These are phyloP conservation scores for Podila minutissima DNA, from an alignment of 192 early-diverging fungal species.

Conservation along the genomic window DNA sequence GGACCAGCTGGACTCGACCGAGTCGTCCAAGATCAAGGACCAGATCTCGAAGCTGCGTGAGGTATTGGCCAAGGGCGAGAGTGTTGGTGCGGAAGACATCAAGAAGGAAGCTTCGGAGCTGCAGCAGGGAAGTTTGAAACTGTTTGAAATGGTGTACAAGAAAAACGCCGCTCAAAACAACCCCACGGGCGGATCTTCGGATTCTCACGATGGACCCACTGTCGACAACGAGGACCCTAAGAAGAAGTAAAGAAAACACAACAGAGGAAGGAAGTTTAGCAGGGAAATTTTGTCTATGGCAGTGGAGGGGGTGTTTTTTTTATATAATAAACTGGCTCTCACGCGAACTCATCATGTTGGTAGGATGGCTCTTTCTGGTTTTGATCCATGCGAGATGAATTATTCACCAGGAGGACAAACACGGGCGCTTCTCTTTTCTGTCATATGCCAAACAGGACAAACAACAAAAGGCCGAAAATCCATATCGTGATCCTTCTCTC, in stretches of 20 bases:
- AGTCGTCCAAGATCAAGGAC: conserved; percentile 86
- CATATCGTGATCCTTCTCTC: too few relatives aligned
- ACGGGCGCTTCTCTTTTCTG: too few relatives aligned
- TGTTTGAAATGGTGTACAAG: conserved; percentile 99
- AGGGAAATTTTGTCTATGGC: neutral
- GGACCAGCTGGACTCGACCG: conserved; percentile 89
- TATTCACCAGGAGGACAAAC: too few relatives aligned
- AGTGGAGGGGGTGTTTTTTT: neutral
- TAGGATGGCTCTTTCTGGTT: too few relatives aligned
- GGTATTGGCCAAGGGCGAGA: conserved; percentile 77
- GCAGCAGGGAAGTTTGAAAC: conserved; percentile 91
- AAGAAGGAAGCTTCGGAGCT: conserved; percentile 87
- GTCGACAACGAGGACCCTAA: conserved; percentile 49
- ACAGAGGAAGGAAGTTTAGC: neutral
- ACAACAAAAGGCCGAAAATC: too few relatives aligned
- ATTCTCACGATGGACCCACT: conserved; percentile 32
- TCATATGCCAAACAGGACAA: too few relatives aligned
- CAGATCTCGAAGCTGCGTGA: conserved; percentile 87
- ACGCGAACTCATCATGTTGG: too few relatives aligned
- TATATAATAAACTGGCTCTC: neutral
- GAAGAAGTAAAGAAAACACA: conserved; percentile 16
- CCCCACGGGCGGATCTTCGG: conserved; percentile 10
- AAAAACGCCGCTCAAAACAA: conserved; percentile 44
- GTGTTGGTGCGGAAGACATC: conserved; percentile 83
- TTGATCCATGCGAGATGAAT: too few relatives aligned